These are phyloP conservation scores for Solanum chaucha DNA, from an alignment of 257 asterid species.

Conservation along the genomic window DNA sequence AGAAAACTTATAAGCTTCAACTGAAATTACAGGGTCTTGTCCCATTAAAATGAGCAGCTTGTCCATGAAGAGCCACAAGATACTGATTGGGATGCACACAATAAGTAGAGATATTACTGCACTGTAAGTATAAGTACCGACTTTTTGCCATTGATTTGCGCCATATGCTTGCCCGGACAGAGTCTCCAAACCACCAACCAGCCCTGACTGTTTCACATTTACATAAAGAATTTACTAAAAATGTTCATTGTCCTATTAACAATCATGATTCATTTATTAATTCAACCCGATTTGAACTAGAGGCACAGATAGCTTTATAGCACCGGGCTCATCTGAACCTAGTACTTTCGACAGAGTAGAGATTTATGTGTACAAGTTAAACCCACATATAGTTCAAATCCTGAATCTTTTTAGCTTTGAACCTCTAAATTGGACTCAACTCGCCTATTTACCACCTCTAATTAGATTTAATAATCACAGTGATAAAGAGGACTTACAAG, in stretches of 20 bases:
- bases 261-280: no score
- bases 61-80: constrained; percentile 39
- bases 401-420: no score
- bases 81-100: constrained; percentile 33
- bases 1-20: constrained; percentile 28
- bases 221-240: neutral
- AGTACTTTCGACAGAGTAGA: no score
- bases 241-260: no score
- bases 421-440: no score
- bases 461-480: no score
- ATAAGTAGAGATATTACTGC: constrained; percentile 29
- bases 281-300: no score
- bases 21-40: constrained; percentile 40
- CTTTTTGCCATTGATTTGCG: constrained; percentile 39
- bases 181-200: constrained; percentile 55
- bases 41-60: constrained; percentile 27
- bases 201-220: constrained; percentile 23
- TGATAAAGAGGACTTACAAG: constrained; percentile 7
- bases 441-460: no score
- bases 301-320: no score
- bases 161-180: constrained; percentile 66
- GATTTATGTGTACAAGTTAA: no score
- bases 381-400: no score
- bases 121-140: constrained; percentile 36
- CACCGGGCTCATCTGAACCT: no score